Evolutionary conservation across 2,329 filamentous ascomycete genomes (phyloP).

Genomic region (Claviceps paspali): DNA sequence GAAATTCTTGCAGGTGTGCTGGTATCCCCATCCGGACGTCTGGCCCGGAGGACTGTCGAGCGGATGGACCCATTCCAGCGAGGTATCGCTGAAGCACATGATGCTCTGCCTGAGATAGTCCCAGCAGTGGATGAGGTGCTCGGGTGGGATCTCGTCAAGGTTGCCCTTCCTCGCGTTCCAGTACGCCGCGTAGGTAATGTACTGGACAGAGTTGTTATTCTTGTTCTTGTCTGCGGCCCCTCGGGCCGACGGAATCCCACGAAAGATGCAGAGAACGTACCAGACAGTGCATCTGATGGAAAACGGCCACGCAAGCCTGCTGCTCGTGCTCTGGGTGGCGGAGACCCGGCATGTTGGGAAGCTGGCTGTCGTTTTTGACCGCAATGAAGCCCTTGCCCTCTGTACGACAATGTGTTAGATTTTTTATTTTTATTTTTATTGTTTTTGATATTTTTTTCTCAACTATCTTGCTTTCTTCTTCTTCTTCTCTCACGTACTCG

Average conservation of each 20-base stretch:
- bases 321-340: neutral
- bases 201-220: neutral
- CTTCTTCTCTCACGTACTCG: no score
- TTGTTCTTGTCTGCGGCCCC: no score
- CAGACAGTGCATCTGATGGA: slow-evolving; percentile 3
- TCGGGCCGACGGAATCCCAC: no score
- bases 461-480: no score
- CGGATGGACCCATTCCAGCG: slow-evolving; percentile 1
- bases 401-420: no score
- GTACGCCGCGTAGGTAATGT: neutral
- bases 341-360: neutral
- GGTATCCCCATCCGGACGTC: slow-evolving; percentile 1
- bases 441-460: no score
- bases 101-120: slow-evolving; percentile 1
- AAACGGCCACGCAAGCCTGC: slow-evolving; percentile 1
- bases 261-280: neutral
- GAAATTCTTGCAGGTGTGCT: neutral
- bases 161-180: neutral
- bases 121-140: slow-evolving; percentile 2
- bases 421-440: no score
- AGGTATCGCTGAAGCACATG: slow-evolving; percentile 2
- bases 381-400: slow-evolving; percentile 1
- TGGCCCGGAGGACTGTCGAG: neutral
- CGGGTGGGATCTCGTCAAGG: neutral
- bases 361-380: neutral